Conservation (phyloP, 306 rosid genomes). For the Inga leiocalycina region DNA sequence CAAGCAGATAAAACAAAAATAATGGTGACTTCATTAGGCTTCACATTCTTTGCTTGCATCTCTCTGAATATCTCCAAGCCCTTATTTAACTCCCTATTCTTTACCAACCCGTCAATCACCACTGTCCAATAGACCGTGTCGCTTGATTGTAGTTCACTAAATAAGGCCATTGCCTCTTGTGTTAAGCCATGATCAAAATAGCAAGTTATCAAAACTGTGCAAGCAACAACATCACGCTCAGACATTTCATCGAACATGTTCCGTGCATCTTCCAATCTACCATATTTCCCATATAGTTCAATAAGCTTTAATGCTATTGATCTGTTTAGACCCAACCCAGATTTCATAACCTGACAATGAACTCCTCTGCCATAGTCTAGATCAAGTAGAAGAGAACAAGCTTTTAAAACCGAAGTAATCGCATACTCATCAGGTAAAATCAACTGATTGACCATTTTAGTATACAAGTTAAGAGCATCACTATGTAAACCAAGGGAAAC, state of each 20-base stretch:
- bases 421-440: constrained; percentile 43
- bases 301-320: constrained; percentile 46
- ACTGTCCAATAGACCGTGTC: constrained; percentile 41
- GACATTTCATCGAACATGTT: constrained; percentile 47
- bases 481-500: constrained; percentile 35
- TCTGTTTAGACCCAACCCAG: constrained; percentile 44
- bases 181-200: constrained; percentile 38
- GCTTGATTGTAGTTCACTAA: neutral
- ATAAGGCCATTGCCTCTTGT: constrained; percentile 43
- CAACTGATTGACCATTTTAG: constrained; percentile 26
- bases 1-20: constrained; percentile 44
- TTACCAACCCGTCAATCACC: constrained; percentile 38
- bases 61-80: constrained; percentile 41
- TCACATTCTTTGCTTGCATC: constrained; percentile 35
- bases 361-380: constrained; percentile 36
- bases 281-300: constrained; percentile 44
- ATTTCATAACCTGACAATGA: constrained; percentile 48
- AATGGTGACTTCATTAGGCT: constrained; percentile 41
- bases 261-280: constrained; percentile 37
- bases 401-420: constrained; percentile 46
- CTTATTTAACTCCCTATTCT: constrained; percentile 37
- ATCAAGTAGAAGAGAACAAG: constrained; percentile 40
- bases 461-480: constrained; percentile 38
- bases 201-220: constrained; percentile 38
- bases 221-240: constrained; percentile 46